phyloP scores from a whole-genome alignment of 2,329 filamentous ascomycete genomes.

The Arthrobotrys sinensis region DNA sequence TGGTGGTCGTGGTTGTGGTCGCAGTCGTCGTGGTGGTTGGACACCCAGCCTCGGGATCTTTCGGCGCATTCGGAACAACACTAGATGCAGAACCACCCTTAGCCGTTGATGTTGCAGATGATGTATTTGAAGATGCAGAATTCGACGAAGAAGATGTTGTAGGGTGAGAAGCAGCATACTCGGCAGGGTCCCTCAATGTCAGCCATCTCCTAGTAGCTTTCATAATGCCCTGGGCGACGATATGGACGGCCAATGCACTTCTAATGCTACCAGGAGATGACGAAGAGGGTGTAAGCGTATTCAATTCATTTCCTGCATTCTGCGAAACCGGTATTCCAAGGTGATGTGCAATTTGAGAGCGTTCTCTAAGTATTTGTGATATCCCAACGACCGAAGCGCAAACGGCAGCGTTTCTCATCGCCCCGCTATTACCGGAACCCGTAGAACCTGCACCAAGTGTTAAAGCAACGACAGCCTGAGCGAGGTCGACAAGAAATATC shows the following conservation, averaged over 20 bases:
- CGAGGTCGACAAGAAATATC: conserved; percentile 72
- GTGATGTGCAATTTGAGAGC: conserved; percentile 54
- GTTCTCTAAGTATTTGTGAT: conserved; percentile 53
- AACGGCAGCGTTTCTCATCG: conserved; percentile 72
- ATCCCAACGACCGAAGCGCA: conserved; percentile 70
- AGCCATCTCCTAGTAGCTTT: conserved; percentile 64
- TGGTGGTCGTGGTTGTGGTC: conserved; percentile 42
- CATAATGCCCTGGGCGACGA: conserved; percentile 65
- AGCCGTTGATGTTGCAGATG: conserved; percentile 44
- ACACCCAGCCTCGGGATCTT: conserved; percentile 64
- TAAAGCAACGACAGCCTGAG: conserved; percentile 73
- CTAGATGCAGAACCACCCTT: conserved; percentile 54
- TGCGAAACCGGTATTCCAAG: conserved; percentile 52
- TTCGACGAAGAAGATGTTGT: conserved; percentile 51
- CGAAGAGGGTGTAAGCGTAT: conserved; percentile 53
- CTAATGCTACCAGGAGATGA: conserved; percentile 63
- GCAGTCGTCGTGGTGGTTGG: conserved; percentile 68
- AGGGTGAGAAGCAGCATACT: conserved; percentile 61
- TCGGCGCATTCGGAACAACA: conserved; percentile 60
- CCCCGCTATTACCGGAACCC: conserved; percentile 68
- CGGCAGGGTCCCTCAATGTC: conserved; percentile 62
- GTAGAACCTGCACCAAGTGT: conserved; percentile 72
- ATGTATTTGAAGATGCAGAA: conserved; percentile 56
- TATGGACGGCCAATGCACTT: conserved; percentile 65
- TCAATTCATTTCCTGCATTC: conserved; percentile 48